Evolutionary conservation across 2,329 filamentous ascomycete species (phyloP).

Genomic region (Rachicladosporium sp.): DNA sequence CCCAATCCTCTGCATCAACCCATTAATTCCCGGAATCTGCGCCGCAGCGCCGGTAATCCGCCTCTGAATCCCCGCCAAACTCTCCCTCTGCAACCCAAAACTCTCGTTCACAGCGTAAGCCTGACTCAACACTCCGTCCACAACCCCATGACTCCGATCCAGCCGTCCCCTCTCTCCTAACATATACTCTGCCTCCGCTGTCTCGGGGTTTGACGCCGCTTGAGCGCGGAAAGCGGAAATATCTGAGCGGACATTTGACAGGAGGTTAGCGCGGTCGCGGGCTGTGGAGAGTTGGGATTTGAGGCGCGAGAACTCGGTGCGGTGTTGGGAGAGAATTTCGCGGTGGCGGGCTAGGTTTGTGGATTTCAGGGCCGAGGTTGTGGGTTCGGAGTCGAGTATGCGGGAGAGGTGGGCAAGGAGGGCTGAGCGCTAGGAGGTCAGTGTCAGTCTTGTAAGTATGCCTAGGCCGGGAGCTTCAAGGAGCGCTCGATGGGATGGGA

Average conservation of each 20-base stretch:
- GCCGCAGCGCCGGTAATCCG: constrained; percentile 81
- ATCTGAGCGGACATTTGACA: constrained; percentile 81
- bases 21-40: constrained; percentile 86
- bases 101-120: constrained; percentile 94
- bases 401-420: constrained; percentile 73
- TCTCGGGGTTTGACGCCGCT: constrained; percentile 50
- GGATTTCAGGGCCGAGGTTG: constrained; percentile 87
- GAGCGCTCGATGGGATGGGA: neutral
- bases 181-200: constrained; percentile 93
- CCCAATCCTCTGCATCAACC: constrained; percentile 81
- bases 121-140: constrained; percentile 83
- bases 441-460: constrained; percentile 6
- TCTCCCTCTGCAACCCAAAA: constrained; percentile 79
- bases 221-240: constrained; percentile 72
- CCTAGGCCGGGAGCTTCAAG: constrained; percentile 6
- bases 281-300: constrained; percentile 61
- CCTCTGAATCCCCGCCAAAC: constrained; percentile 74
- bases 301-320: constrained; percentile 66
- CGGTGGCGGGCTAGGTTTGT: constrained; percentile 87
- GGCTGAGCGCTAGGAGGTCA: constrained; percentile 55
- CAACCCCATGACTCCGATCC: constrained; percentile 79
- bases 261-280: constrained; percentile 77
- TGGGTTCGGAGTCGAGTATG: constrained; percentile 86
- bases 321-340: constrained; percentile 79
- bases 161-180: constrained; percentile 74